phyloP scores from a whole-genome alignment of 2,329 filamentous ascomycete genomes.

The Cladophialophora carrionii region DNA sequence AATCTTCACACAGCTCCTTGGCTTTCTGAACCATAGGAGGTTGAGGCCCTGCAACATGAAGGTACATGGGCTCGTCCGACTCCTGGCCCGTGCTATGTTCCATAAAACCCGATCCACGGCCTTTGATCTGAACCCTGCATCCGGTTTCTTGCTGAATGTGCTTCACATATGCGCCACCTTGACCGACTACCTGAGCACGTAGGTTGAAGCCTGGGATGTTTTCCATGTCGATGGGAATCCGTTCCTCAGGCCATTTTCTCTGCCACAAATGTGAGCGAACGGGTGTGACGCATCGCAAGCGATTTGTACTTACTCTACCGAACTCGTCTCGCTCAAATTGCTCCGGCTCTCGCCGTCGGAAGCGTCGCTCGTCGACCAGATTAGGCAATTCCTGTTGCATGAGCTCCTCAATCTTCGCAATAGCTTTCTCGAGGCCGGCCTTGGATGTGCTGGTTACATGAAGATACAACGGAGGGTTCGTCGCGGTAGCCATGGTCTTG shows the following conservation, averaged over 20 bases:
- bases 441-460: slow-evolving; percentile 93
- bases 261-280: slow-evolving; percentile 48
- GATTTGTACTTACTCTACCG: slow-evolving; percentile 68
- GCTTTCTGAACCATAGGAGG: slow-evolving; percentile 81
- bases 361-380: slow-evolving; percentile 89
- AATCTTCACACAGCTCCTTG: slow-evolving; percentile 84
- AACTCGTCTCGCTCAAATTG: slow-evolving; percentile 86
- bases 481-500: slow-evolving; percentile 92
- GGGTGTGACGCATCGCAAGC: slow-evolving; percentile 3
- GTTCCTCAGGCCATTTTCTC: slow-evolving; percentile 99
- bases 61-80: slow-evolving; percentile 94
- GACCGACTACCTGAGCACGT: slow-evolving; percentile 91
- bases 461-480: slow-evolving; percentile 92
- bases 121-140: slow-evolving; percentile 97
- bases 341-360: slow-evolving; percentile 80
- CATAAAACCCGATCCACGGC: slow-evolving; percentile 89
- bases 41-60: slow-evolving; percentile 94
- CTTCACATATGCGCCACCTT: slow-evolving; percentile 93
- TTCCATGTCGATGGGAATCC: slow-evolving; percentile 87
- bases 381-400: slow-evolving; percentile 97
- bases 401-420: slow-evolving; percentile 86
- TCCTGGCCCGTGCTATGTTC: slow-evolving; percentile 85
- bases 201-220: slow-evolving; percentile 93
- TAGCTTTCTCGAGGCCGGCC: slow-evolving; percentile 84
- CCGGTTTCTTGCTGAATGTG: slow-evolving; percentile 95